phyloP scores from a whole-genome alignment of 164 flowering plant species.

The Cinnamomum micranthum region DNA sequence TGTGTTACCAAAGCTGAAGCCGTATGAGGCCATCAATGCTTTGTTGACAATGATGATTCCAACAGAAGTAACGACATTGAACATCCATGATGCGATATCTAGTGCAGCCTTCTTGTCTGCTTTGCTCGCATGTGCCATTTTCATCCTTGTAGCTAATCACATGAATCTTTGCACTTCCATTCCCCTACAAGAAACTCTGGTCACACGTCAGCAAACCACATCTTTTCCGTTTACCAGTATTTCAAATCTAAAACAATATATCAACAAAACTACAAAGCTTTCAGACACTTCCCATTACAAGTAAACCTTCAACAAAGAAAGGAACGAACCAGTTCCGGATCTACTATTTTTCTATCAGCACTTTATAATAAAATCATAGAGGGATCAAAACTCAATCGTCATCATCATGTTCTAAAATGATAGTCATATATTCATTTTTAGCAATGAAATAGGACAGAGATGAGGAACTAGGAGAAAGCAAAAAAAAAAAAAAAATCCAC shows the following conservation, averaged over 20 bases:
- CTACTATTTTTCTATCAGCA: too few relatives aligned
- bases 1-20: slow-evolving; percentile 36
- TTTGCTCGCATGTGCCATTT: slow-evolving; percentile 34
- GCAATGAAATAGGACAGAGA: too few relatives aligned
- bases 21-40: slow-evolving; percentile 41
- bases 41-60: slow-evolving; percentile 42
- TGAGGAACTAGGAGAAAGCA: too few relatives aligned
- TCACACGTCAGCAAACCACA: neutral
- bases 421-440: too few relatives aligned
- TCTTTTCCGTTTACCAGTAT: neutral
- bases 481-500: too few relatives aligned
- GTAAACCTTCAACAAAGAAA: neutral
- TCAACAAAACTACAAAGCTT: neutral
- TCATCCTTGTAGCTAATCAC: neutral
- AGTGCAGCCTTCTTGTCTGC: slow-evolving; percentile 34
- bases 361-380: too few relatives aligned
- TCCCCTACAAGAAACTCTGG: too few relatives aligned
- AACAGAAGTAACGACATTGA: slow-evolving; percentile 42
- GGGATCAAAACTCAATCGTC: too few relatives aligned
- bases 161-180: too few relatives aligned
- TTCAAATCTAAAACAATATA: too few relatives aligned
- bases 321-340: too few relatives aligned
- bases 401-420: too few relatives aligned
- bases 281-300: neutral
- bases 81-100: slow-evolving; percentile 42